Percentiles rank a stretch among this genome's conserved stretches.
Conservation (phyloP, 805 yeast species). For the Cyberlindnera samutprakarnensis region DNA sequence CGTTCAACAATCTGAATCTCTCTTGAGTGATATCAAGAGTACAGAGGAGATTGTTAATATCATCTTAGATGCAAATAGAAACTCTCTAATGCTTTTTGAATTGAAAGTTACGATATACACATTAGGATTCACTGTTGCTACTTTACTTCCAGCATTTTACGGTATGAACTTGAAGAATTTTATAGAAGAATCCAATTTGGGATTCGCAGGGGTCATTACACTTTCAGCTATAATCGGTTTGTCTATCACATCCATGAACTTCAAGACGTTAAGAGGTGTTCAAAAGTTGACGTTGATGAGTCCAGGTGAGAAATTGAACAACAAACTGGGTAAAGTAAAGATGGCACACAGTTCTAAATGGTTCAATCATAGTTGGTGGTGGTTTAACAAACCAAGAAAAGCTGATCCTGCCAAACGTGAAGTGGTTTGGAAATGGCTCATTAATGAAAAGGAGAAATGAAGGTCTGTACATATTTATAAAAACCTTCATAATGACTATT, state of each 20-base stretch:
- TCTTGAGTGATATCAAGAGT: constrained; percentile 75
- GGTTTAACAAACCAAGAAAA: constrained; percentile 2
- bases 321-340: neutral
- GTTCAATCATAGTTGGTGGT: constrained; percentile 11
- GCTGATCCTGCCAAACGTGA: constrained; percentile 28
- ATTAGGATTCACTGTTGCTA: constrained; percentile 77
- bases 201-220: constrained; percentile 52
- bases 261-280: constrained; percentile 49
- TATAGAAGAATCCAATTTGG: constrained; percentile 58
- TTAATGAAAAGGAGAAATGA: constrained; percentile 34
- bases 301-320: constrained; percentile 7
- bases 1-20: constrained; percentile 82
- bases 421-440: constrained; percentile 49
- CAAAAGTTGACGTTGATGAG: constrained; percentile 60
- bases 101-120: constrained; percentile 78
- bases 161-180: constrained; percentile 82
- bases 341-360: constrained; percentile 1
- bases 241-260: constrained; percentile 46
- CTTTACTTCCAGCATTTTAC: constrained; percentile 79
- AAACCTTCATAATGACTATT: neutral
- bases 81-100: constrained; percentile 81
- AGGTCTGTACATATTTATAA: neutral
- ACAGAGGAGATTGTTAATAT: constrained; percentile 92
- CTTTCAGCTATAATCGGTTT: constrained; percentile 48
- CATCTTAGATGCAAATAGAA: constrained; percentile 85